Conservation (phyloP, 2,329 filamentous ascomycete species). For the Aspergillus fumigatiaffinis region DNA sequence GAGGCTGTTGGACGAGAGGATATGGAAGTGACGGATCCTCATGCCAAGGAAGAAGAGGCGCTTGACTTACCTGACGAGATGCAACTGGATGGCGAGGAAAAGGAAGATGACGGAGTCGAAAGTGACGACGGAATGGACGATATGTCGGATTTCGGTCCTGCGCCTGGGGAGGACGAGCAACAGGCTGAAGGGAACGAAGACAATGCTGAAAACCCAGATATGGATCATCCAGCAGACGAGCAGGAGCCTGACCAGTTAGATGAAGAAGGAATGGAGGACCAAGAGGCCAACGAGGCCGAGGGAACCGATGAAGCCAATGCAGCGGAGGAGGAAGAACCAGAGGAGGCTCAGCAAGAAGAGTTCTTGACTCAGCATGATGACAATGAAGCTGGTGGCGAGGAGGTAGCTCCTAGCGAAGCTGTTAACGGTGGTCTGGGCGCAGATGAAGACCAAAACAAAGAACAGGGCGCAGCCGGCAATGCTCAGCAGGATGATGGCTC, state of each 20-base stretch:
- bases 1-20: constrained; percentile 62
- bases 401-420: constrained; percentile 45
- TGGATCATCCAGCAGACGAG: constrained; percentile 27
- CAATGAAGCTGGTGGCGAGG: constrained; percentile 51
- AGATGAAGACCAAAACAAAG: constrained; percentile 40
- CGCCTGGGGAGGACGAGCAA: constrained; percentile 33
- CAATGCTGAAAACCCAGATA: constrained; percentile 27
- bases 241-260: constrained; percentile 29
- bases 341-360: constrained; percentile 51
- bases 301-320: constrained; percentile 46
- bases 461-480: constrained; percentile 45
- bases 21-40: constrained; percentile 64
- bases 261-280: constrained; percentile 40
- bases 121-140: constrained; percentile 45
- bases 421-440: constrained; percentile 36
- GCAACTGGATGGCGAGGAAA: constrained; percentile 68
- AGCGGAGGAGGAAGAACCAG: constrained; percentile 40
- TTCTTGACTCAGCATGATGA: constrained; percentile 46
- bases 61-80: constrained; percentile 85
- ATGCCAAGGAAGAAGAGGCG: constrained; percentile 75
- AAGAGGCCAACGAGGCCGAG: constrained; percentile 43
- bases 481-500: constrained; percentile 41
- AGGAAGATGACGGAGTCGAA: constrained; percentile 48
- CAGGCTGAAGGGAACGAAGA: constrained; percentile 29
- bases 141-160: constrained; percentile 41